phyloP scores from a whole-genome alignment of 73 alveolate species.

The Blepharisma japonicum region DNA sequence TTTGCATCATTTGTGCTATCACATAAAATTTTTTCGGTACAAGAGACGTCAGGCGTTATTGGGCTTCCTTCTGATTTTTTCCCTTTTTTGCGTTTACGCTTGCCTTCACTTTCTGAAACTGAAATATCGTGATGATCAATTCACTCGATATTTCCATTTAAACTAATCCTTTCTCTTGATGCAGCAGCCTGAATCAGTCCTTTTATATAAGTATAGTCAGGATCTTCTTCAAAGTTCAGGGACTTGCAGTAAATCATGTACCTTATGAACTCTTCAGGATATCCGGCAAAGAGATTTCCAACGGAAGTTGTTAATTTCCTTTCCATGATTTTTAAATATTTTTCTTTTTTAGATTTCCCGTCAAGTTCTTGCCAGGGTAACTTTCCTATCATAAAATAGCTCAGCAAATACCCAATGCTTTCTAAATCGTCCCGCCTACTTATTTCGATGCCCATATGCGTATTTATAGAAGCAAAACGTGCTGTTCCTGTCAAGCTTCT shows the following conservation, averaged over 20 bases:
- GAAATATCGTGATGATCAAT: too few species aligned
- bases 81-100: too few species aligned
- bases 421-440: constrained; percentile 72
- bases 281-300: constrained; percentile 59
- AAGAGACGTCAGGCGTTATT: too few species aligned
- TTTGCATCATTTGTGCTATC: too few species aligned
- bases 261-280: constrained; percentile 68
- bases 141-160: too few species aligned
- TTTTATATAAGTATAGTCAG: constrained; percentile 24
- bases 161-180: too few species aligned
- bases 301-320: constrained; percentile 65
- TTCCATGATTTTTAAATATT: constrained; percentile 75
- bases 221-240: constrained; percentile 28
- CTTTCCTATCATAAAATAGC: constrained; percentile 50
- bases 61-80: too few species aligned
- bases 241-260: constrained; percentile 27
- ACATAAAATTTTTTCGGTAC: too few species aligned
- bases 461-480: constrained; percentile 67
- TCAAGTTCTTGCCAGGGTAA: constrained; percentile 42
- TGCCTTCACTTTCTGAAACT: too few species aligned
- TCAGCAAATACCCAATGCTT: constrained; percentile 55
- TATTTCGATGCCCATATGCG: constrained; percentile 60
- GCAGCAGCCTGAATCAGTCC: background rate
- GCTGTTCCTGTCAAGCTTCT: constrained; percentile 68
- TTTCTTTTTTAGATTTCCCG: constrained; percentile 43